Evolutionary conservation across 306 rosid genomes (phyloP).

Genomic region (Fragaria ananassa): DNA sequence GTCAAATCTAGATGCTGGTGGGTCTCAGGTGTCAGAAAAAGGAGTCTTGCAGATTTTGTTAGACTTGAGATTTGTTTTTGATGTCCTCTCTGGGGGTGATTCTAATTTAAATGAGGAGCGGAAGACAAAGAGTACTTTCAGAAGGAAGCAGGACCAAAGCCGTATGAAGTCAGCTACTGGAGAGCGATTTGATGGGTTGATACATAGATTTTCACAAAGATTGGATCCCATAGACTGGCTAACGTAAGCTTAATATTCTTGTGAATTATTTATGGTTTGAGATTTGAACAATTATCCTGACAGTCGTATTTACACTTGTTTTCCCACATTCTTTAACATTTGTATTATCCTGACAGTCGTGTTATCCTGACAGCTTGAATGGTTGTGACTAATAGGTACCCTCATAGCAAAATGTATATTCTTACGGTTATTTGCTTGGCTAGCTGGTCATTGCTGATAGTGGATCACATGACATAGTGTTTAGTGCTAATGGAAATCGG

Average conservation of each 20-base stretch:
- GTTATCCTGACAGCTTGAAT: not conserved
- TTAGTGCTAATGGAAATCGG: not conserved
- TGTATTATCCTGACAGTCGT: too few relatives aligned
- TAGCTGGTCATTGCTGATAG: not conserved
- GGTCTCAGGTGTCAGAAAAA: constrained; percentile 75
- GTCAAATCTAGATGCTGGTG: constrained; percentile 55
- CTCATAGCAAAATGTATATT: constrained; percentile 1
- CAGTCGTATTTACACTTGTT: too few relatives aligned
- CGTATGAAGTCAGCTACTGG: constrained; percentile 52
- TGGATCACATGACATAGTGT: not conserved
- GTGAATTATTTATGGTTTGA: not conserved
- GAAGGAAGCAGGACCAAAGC: constrained; percentile 74
- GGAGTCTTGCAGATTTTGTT: constrained; percentile 83
- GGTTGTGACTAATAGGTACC: not conserved
- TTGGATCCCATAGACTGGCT: constrained; percentile 99
- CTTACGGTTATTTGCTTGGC: not conserved
- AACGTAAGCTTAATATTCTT: constrained; percentile 57
- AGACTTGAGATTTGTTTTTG: constrained; percentile 85
- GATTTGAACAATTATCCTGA: too few relatives aligned
- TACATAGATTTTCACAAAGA: constrained; percentile 66
- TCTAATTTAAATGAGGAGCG: constrained; percentile 48
- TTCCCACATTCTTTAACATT: too few relatives aligned
- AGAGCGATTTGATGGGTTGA: constrained; percentile 61
- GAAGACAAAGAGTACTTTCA: constrained; percentile 46
- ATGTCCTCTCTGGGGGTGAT: constrained; percentile 87